A percentile compares a stretch with the other conserved stretches of the same genome.
These are phyloP conservation scores for Moelleriella libera DNA, from an alignment of 2,329 filamentous ascomycete genomes.

Conservation along the genomic window DNA sequence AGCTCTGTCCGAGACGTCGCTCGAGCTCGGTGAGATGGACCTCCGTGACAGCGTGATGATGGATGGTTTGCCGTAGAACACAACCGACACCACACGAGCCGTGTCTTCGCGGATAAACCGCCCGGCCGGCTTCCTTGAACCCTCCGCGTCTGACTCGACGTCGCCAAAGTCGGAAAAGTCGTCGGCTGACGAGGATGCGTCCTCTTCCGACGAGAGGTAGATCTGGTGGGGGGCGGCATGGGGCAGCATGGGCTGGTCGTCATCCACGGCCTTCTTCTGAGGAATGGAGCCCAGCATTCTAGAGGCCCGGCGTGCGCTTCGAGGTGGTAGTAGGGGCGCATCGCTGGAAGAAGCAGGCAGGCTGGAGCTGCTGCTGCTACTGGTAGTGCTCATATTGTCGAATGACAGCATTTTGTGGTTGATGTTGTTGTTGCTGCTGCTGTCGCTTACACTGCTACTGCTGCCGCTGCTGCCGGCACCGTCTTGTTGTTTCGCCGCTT, in stretches of 20 bases:
- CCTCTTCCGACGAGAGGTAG: slow-evolving; percentile 53
- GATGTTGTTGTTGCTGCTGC: neutral
- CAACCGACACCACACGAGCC: slow-evolving; percentile 43
- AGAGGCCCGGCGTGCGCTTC: slow-evolving; percentile 34
- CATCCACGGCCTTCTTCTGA: slow-evolving; percentile 17
- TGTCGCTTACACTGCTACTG: neutral
- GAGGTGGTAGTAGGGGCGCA: slow-evolving; percentile 31
- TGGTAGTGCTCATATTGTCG: slow-evolving; percentile 8
- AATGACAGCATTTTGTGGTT: slow-evolving; percentile 15
- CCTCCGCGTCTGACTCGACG: slow-evolving; percentile 28
- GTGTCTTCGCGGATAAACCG: slow-evolving; percentile 37
- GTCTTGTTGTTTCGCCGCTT: neutral
- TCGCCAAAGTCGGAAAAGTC: slow-evolving; percentile 37
- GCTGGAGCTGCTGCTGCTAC: slow-evolving; percentile 6
- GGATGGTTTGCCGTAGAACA: slow-evolving; percentile 44
- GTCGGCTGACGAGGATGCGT: slow-evolving; percentile 47
- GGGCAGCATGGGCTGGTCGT: slow-evolving; percentile 17
- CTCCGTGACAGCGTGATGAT: slow-evolving; percentile 36
- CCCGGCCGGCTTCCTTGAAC: slow-evolving; percentile 13
- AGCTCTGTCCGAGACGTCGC: slow-evolving; percentile 10
- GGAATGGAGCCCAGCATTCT: slow-evolving; percentile 19
- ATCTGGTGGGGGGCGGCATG: slow-evolving; percentile 38
- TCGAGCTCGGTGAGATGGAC: slow-evolving; percentile 27
- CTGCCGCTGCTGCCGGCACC: slow-evolving; percentile 1
- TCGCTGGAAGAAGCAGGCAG: slow-evolving; percentile 8